phyloP scores from a whole-genome alignment of 768 basidiomycete species.

The Suillus placidus region DNA sequence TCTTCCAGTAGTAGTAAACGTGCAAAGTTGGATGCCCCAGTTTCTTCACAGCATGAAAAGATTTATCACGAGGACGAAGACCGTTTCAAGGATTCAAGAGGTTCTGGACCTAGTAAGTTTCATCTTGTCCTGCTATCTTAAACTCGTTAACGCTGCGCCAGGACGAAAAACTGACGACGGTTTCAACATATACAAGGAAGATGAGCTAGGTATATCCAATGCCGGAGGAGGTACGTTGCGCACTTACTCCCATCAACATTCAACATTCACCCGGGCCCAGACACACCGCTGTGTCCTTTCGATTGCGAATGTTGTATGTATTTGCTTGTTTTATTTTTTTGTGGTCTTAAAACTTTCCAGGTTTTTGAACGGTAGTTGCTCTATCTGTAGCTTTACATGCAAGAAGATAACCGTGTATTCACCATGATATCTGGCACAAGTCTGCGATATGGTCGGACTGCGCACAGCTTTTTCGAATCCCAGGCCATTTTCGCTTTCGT shows the following conservation, averaged over 20 bases:
- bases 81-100: slow-evolving; percentile 75
- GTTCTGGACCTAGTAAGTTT: slow-evolving; percentile 65
- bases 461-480: neutral
- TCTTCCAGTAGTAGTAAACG: slow-evolving; percentile 38
- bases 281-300: slow-evolving; percentile 84
- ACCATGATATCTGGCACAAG: neutral
- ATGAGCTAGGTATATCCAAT: slow-evolving; percentile 71
- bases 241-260: slow-evolving; percentile 17
- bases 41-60: slow-evolving; percentile 21
- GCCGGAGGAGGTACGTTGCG: slow-evolving; percentile 68
- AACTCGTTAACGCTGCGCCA: slow-evolving; percentile 34
- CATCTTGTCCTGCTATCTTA: slow-evolving; percentile 7
- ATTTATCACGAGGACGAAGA: slow-evolving; percentile 41
- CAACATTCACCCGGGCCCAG: slow-evolving; percentile 43
- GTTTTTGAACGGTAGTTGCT: slow-evolving; percentile 26
- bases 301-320: slow-evolving; percentile 86
- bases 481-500: neutral
- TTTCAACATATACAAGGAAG: slow-evolving; percentile 78
- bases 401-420: slow-evolving; percentile 9
- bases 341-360: slow-evolving; percentile 16
- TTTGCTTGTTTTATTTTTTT: neutral
- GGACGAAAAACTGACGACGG: slow-evolving; percentile 83
- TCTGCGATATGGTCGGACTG: neutral
- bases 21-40: slow-evolving; percentile 33
- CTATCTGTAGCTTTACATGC: slow-evolving; percentile 5